Percentiles rank a stretch among this genome's conserved stretches.
These are phyloP conservation scores for Apiospora malaysiana DNA, from an alignment of 2,329 filamentous ascomycete species.

Conservation along the genomic window DNA sequence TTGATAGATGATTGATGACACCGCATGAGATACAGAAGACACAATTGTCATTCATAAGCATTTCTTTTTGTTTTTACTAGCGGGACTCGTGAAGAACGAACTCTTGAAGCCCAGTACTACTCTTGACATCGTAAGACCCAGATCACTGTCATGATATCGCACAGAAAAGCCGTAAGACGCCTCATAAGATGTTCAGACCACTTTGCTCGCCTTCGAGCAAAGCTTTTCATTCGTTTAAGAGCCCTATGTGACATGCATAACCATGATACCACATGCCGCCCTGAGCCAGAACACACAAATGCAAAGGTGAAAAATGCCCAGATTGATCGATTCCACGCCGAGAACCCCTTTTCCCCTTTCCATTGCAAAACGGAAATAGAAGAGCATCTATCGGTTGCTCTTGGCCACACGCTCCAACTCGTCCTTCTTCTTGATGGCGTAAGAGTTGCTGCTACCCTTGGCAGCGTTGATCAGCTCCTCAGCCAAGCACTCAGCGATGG, in stretches of 20 bases:
- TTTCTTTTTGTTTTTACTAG: conserved; percentile 19
- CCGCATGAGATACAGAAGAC: neutral
- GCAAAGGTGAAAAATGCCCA: conserved; percentile 47
- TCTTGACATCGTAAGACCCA: conserved; percentile 17
- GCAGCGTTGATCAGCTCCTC: conserved; percentile 99
- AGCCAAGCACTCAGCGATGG: conserved; percentile 97
- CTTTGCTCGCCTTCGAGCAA: conserved; percentile 41
- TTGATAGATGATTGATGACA: conserved; percentile 2
- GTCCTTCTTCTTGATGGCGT: conserved; percentile 99
- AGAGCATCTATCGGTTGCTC: conserved; percentile 92
- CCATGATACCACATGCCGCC: conserved; percentile 48
- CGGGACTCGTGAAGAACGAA: neutral
- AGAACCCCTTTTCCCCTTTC: conserved; percentile 41
- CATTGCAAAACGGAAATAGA: conserved; percentile 33
- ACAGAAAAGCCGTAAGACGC: conserved; percentile 22
- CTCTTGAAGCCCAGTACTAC: conserved; percentile 9
- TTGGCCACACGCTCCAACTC: conserved; percentile 99
- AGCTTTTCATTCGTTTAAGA: conserved; percentile 43
- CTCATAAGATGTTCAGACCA: conserved; percentile 45
- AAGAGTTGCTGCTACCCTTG: conserved; percentile 99
- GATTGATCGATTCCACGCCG: conserved; percentile 49
- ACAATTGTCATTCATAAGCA: conserved; percentile 11
- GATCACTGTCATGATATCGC: conserved; percentile 21
- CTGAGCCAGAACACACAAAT: conserved; percentile 52
- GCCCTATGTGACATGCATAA: conserved; percentile 52